Evolutionary conservation across 2,329 filamentous ascomycete genomes (phyloP).

Genomic region (Colletotrichum echinochloae): DNA sequence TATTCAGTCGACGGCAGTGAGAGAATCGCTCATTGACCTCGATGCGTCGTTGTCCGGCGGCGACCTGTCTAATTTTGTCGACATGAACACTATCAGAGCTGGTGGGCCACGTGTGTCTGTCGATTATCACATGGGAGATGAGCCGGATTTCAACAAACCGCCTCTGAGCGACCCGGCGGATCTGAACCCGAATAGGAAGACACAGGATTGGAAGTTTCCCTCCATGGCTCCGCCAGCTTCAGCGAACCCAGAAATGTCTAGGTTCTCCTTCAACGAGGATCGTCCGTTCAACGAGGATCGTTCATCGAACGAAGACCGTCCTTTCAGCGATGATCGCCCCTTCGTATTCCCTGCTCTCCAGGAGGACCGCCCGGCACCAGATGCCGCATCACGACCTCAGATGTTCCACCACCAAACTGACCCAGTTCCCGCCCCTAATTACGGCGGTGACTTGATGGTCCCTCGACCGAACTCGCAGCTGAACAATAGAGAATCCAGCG

Average conservation of each 20-base stretch:
- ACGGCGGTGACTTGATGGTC: conserved; percentile 37
- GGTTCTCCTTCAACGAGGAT: conserved; percentile 57
- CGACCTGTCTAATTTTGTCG: conserved; percentile 68
- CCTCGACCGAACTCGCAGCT: conserved; percentile 48
- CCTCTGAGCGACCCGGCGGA: conserved; percentile 71
- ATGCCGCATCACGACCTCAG: conserved; percentile 55
- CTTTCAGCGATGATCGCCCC: conserved; percentile 49
- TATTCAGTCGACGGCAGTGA: conserved; percentile 60
- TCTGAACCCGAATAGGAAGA: conserved; percentile 62
- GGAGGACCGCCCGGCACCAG: conserved; percentile 48
- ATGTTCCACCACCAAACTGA: conserved; percentile 65
- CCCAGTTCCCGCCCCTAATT: conserved; percentile 52
- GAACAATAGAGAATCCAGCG: conserved; percentile 51
- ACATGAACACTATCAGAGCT: conserved; percentile 71
- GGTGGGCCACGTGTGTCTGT: conserved; percentile 59
- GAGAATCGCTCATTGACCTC: conserved; percentile 74
- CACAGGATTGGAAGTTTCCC: conserved; percentile 70
- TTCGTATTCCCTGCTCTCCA: not conserved
- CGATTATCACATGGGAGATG: conserved; percentile 53
- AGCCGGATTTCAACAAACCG: conserved; percentile 56
- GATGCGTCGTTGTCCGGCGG: conserved; percentile 69
- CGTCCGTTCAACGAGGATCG: conserved; percentile 50
- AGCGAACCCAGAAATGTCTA: conserved; percentile 64
- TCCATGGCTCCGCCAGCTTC: conserved; percentile 64
- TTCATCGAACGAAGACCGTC: conserved; percentile 52